phyloP scores from a whole-genome alignment of 2,329 filamentous ascomycete genomes.

The Aspergillus jensenii region DNA sequence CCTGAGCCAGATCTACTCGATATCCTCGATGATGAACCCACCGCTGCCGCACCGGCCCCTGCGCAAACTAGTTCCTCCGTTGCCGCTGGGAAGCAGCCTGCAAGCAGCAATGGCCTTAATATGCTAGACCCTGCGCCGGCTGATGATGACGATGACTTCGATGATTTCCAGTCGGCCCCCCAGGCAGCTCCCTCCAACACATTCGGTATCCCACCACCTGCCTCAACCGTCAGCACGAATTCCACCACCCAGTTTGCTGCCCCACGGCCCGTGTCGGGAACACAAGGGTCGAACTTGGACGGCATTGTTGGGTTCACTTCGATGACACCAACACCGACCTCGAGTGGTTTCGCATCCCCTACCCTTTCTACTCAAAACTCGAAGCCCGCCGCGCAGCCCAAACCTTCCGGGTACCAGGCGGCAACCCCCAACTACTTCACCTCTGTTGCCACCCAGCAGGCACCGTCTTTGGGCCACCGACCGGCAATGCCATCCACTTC shows the following conservation, averaged over 20 bases:
- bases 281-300: constrained; percentile 75
- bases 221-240: constrained; percentile 49
- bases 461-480: constrained; percentile 28
- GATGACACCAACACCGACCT: constrained; percentile 68
- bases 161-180: constrained; percentile 91
- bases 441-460: constrained; percentile 52
- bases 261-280: constrained; percentile 80
- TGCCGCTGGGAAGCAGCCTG: constrained; percentile 46
- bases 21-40: constrained; percentile 74
- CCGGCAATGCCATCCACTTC: constrained; percentile 37
- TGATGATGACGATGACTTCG: constrained; percentile 86
- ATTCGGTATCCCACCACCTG: constrained; percentile 44
- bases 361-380: constrained; percentile 51
- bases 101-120: constrained; percentile 47
- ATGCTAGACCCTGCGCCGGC: constrained; percentile 48
- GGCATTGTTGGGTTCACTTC: constrained; percentile 79
- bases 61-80: constrained; percentile 38
- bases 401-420: constrained; percentile 69
- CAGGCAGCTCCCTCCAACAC: constrained; percentile 38
- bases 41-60: constrained; percentile 26
- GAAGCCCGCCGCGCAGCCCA: constrained; percentile 48
- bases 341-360: constrained; percentile 54
- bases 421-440: constrained; percentile 92
- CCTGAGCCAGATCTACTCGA: constrained; percentile 92
- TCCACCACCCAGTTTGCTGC: constrained; percentile 70